Evolutionary conservation across 176 grass and related monocot species (phyloP).

Genomic region (Sorghum bicolor): DNA sequence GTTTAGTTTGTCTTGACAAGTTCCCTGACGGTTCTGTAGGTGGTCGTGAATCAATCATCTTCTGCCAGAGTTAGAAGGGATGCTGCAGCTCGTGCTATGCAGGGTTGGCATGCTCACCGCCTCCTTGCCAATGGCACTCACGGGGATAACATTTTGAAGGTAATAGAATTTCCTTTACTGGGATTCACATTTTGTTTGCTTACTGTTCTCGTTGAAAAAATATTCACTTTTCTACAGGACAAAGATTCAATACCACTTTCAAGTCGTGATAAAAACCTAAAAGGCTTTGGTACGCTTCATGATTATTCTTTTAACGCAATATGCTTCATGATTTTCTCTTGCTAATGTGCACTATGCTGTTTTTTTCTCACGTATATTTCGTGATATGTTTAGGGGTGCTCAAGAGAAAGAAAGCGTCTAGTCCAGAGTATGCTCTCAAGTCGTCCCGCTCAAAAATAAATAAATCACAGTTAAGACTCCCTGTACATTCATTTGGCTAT

Average conservation of each 20-base stretch:
- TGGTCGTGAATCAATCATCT: conserved; percentile 52
- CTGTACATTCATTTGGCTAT: conserved; percentile 19
- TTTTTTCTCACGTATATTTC: conserved; percentile 35
- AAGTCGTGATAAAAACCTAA: conserved; percentile 70
- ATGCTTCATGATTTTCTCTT: conserved; percentile 30
- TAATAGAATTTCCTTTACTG: conserved; percentile 21
- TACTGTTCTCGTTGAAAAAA: conserved; percentile 32
- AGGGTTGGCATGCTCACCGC: conserved; percentile 85
- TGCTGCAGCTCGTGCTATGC: conserved; percentile 88
- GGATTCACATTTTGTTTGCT: neutral
- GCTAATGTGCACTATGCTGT: neutral
- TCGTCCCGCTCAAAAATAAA: conserved; percentile 53
- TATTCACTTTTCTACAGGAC: conserved; percentile 50
- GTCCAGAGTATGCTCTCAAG: conserved; percentile 56
- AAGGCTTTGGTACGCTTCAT: conserved; percentile 57
- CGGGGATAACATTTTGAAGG: conserved; percentile 74
- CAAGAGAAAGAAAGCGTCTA: conserved; percentile 82
- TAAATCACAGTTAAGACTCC: conserved; percentile 72
- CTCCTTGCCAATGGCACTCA: conserved; percentile 64
- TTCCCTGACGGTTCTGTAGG: conserved; percentile 31
- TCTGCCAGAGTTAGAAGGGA: conserved; percentile 89
- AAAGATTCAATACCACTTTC: conserved; percentile 51
- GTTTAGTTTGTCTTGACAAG: conserved; percentile 1
- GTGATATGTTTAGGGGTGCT: conserved; percentile 50
- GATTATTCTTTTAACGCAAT: neutral